Base-by-base conservation (phyloP, 169 alveolate genomes). In the Plasmodium reichenowi region DNA sequence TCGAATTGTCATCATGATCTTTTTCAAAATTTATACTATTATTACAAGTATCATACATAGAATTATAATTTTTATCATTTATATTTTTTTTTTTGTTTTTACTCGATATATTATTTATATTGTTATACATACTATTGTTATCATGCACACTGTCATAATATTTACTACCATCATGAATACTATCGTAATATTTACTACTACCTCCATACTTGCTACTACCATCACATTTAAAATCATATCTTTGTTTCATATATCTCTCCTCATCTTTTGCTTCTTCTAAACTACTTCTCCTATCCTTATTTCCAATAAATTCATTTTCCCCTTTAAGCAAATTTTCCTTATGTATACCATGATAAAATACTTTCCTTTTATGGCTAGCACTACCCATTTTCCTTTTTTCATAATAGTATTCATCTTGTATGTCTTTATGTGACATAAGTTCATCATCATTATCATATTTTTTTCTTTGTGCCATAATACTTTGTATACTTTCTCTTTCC, bases 1-100 rank as follows among this genome's bases (percentile, higher is more conserved):
- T 54, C 32, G 67, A 9, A 47, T 26, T 45, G 15, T 38, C 17
- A 24, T 32, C 15, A 38, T 67, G 17, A 17, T 43, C 24, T 12
- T 66, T 22, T 6, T 20, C 32, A 9, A 2, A 26, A 2, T 26
- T 26, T 26, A 26, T 26, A 26, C 38, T 26, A 26, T 26, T 26
- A 26, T 26, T 26, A 26, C 38, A 26, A 2, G 38, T 26, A 26
- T 26, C 38, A 26, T 26, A 26, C 38, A 26, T 26, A 26, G 38
- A 26, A 26, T 26, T 64, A 20, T 63, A 76, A 45, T 71, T 63
- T 56, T 64, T 76, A 58, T 26, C 38, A 2, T 32, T 78, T n/a
- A 22, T 24, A 2, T 64, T 26, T 78, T 78, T 26, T 78, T 78
- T 64, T 50, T 52, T 63, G 15, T 47, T 78, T 13, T 50, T 24